Percentiles rank a stretch among this genome's conserved stretches.
Evolutionary conservation across 805 yeast genomes (phyloP).

Genomic region (Hemisphaericaspora nanyangensis): DNA sequence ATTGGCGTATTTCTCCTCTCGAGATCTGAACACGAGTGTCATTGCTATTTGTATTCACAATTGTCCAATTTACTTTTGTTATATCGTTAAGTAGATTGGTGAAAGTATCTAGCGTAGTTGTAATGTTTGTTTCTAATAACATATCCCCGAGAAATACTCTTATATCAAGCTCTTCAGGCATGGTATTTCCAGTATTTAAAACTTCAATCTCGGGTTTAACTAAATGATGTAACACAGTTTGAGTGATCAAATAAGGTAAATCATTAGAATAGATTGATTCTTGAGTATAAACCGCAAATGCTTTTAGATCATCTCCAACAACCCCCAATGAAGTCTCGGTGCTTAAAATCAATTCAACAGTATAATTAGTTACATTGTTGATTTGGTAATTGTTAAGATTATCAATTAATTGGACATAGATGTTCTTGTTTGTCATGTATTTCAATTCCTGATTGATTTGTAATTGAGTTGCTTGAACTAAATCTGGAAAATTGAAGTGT

Average conservation of each 20-base stretch:
- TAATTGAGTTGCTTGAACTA: slow-evolving; percentile 45
- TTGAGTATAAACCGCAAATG: slow-evolving; percentile 38
- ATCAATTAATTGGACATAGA: slow-evolving; percentile 13
- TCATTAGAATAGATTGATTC: slow-evolving; percentile 51
- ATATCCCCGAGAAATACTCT: no score
- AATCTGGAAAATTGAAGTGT: slow-evolving; percentile 61
- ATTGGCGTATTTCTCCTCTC: background rate
- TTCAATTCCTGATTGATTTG: slow-evolving; percentile 27
- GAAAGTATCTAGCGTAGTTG: background rate
- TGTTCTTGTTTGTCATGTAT: slow-evolving; percentile 5
- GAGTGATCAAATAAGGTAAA: slow-evolving; percentile 59
- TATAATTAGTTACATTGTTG: slow-evolving; percentile 16
- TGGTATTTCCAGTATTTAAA: no score
- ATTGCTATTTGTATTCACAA: background rate
- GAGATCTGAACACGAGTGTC: background rate
- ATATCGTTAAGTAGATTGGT: background rate
- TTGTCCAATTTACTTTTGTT: background rate
- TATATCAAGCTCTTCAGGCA: background rate
- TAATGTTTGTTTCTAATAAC: background rate
- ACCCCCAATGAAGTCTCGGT: slow-evolving; percentile 43
- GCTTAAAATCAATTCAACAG: slow-evolving; percentile 34
- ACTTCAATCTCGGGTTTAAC: slow-evolving; percentile 24
- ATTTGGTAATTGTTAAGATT: slow-evolving; percentile 3
- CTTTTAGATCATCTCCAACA: slow-evolving; percentile 36
- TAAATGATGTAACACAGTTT: slow-evolving; percentile 33